phyloP scores from a whole-genome alignment of 2,329 filamentous ascomycete species.

The Blastomyces parvus region DNA sequence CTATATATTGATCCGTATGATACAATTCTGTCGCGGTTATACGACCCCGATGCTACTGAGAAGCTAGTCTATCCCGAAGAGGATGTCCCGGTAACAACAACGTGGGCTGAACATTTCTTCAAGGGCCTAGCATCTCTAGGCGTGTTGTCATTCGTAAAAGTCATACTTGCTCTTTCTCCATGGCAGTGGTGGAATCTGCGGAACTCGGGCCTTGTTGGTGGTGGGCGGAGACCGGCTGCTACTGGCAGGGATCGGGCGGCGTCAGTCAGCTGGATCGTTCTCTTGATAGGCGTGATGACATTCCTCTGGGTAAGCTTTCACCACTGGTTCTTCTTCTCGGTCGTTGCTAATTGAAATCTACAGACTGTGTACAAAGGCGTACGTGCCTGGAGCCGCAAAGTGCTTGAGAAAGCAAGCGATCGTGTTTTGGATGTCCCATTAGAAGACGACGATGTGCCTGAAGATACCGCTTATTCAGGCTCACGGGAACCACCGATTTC shows the following conservation, averaged over 20 bases:
- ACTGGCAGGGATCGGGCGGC: conserved; percentile 70
- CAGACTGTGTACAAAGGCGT: conserved; percentile 76
- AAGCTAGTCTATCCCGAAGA: conserved; percentile 13
- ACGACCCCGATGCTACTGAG: conserved; percentile 28
- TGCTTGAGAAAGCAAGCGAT: conserved; percentile 69
- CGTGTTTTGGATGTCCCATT: conserved; percentile 64
- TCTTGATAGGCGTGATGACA: conserved; percentile 69
- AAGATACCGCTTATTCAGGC: conserved; percentile 21
- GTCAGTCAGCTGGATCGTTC: conserved; percentile 67
- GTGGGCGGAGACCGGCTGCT: conserved; percentile 44
- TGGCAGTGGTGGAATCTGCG: conserved; percentile 71
- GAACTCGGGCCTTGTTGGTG: conserved; percentile 47
- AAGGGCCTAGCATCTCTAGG: conserved; percentile 90
- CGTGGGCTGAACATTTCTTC: conserved; percentile 74
- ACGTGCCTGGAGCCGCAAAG: conserved; percentile 58
- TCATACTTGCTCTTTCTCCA: conserved; percentile 61
- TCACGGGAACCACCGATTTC: conserved; percentile 15
- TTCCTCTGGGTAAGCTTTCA: conserved; percentile 59
- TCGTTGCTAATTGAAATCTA: neutral
- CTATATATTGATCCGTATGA: conserved; percentile 72
- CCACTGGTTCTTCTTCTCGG: neutral
- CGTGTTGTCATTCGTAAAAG: conserved; percentile 74
- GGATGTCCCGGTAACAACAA: conserved; percentile 42
- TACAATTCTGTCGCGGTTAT: conserved; percentile 44
- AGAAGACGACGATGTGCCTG: conserved; percentile 45